These are phyloP conservation scores for Aspergillus sp. DNA, from an alignment of 2,329 filamentous ascomycete genomes.

Conservation along the genomic window DNA sequence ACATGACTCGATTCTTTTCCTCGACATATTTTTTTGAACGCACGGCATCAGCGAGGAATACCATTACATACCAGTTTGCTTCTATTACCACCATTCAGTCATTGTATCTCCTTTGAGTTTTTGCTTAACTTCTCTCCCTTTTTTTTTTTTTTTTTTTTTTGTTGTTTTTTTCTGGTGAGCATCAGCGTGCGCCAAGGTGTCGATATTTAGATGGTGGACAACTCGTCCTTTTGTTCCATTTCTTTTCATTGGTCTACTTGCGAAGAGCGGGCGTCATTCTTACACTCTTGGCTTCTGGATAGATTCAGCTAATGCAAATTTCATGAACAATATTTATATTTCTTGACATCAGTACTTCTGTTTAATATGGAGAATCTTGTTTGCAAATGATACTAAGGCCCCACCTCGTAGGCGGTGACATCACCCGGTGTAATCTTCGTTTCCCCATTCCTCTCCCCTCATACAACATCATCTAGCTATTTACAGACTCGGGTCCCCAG, in stretches of 20 bases:
- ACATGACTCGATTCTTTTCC: background rate
- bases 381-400: constrained; percentile 7
- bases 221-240: background rate
- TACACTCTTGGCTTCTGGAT: background rate
- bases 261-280: constrained; percentile 11
- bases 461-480: background rate
- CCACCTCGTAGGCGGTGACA: constrained; percentile 30
- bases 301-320: background rate
- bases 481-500: too few relatives aligned
- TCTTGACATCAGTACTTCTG: too few relatives aligned
- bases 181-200: constrained; percentile 27
- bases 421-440: constrained; percentile 15
- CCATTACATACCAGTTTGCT: constrained; percentile 13
- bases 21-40: constrained; percentile 7
- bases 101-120: background rate
- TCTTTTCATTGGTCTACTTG: background rate
- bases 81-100: background rate
- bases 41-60: constrained; percentile 24
- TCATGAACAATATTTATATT: too few relatives aligned
- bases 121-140: constrained; percentile 1
- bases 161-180: constrained; percentile 15
- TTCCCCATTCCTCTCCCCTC: constrained; percentile 3
- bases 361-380: background rate
- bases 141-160: constrained; percentile 9
- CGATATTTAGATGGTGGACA: constrained; percentile 1